phyloP scores from a whole-genome alignment of 2,329 filamentous ascomycete genomes.

The Emergomyces africanus region DNA sequence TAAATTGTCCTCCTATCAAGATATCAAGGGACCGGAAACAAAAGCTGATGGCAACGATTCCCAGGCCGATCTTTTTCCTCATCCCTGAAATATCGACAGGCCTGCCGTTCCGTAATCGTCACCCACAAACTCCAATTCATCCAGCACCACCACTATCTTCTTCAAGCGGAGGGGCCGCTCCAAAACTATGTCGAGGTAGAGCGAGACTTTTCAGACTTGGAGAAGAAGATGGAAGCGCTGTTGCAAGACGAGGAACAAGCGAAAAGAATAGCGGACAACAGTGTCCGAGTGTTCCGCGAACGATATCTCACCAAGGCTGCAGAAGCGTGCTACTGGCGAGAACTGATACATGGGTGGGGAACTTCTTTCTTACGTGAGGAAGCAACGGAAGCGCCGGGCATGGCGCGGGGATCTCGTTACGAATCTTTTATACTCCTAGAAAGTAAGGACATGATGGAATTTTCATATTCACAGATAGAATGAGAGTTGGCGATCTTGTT shows the following conservation, averaged over 20 bases:
- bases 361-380: conserved; percentile 2
- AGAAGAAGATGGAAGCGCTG: conserved; percentile 26
- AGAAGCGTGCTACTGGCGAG: conserved; percentile 39
- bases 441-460: conserved; percentile 14
- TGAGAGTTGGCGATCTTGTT: neutral
- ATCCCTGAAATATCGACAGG: conserved; percentile 39
- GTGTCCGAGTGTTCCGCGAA: conserved; percentile 34
- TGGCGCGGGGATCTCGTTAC: conserved; percentile 16
- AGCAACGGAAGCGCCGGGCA: conserved; percentile 2
- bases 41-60: neutral
- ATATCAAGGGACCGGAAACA: neutral
- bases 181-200: conserved; percentile 38
- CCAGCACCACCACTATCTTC: conserved; percentile 36
- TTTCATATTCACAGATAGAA: neutral
- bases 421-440: conserved; percentile 21
- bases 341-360: neutral
- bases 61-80: conserved; percentile 35
- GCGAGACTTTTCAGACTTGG: conserved; percentile 44
- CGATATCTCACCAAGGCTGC: conserved; percentile 39
- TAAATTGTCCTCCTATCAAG: neutral
- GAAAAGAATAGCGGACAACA: conserved; percentile 35
- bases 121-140: conserved; percentile 36
- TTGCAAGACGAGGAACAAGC: conserved; percentile 27
- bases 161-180: conserved; percentile 29
- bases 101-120: conserved; percentile 36